Conservation (phyloP, 2,329 filamentous ascomycete species). For the Chrysosporium queenslandicum region DNA sequence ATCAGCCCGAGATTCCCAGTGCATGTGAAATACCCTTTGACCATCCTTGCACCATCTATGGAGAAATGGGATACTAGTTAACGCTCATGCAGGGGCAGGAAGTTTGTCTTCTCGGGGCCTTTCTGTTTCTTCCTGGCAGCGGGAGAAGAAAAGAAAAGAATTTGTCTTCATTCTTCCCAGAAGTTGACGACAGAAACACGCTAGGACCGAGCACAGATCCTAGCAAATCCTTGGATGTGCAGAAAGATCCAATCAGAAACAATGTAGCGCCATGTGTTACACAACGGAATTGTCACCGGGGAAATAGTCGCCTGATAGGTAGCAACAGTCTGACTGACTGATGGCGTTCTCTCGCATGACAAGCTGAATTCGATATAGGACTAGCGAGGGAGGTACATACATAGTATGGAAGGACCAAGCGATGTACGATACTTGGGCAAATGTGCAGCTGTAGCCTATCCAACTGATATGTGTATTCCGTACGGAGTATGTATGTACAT, state of each 20-base stretch:
- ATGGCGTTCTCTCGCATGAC: not conserved
- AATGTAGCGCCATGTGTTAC: not conserved
- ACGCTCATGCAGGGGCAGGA: conserved; percentile 10
- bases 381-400: no score
- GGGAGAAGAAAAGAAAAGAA: not conserved
- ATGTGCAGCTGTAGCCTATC: no score
- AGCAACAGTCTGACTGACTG: no score
- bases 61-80: conserved; percentile 1
- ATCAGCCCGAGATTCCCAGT: not conserved
- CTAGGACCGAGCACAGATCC: not conserved
- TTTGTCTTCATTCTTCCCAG: not conserved
- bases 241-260: not conserved
- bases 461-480: no score
- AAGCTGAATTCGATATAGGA: not conserved
- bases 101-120: not conserved
- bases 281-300: conserved; percentile 1
- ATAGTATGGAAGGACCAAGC: no score
- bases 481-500: not conserved
- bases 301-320: conserved; percentile 1
- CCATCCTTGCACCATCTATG: conserved; percentile 7
- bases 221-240: not conserved
- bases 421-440: no score
- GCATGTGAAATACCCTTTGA: no score
- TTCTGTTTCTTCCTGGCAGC: not conserved
- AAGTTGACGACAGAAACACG: not conserved